Base-by-base conservation (phyloP, 2,329 filamentous ascomycete species). In the Xylariaceae sp. region DNA sequence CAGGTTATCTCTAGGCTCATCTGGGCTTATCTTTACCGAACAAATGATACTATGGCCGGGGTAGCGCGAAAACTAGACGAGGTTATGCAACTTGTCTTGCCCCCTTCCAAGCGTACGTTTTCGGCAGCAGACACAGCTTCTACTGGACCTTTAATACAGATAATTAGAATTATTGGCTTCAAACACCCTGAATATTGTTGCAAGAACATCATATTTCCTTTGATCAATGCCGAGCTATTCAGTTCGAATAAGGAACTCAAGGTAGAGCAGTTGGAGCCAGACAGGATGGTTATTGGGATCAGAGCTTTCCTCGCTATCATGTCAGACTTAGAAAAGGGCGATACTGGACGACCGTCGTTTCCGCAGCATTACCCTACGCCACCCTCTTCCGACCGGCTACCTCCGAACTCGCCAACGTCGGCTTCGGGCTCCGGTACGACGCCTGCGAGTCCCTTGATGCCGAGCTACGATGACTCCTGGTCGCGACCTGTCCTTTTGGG, bases 201-300 rank as follows among this genome's bases (percentile, higher is more conserved):
- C 74, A 85, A 88, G 64, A 90, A 81, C 45, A 89, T 98, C 62
- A 91, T 99, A n/a, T 98, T 97, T 66, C 95, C 93, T 2, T 77
- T 99, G 40, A 89, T 99, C 69, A 96, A 96, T 70, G 91, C 92
- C 1, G 93, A 97, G 50, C 79, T 92, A n/a, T 95, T 97, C 70
- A 81, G 84, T 23, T 85, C 87, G 18, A 79, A 90, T 61, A 82
- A 88, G 66, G 90, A 96, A 44, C 77, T 95, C 42, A 92, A 86
- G 69, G 89, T 97, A 23, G 95, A 98, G 69, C 91, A 96, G 68
- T 82, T 99, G 59, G 95, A 99, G 60, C 95, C 96, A 0, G 96
- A 99, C 70, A 89, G 91, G 66, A 96, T 97, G 76, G 93, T 98
- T n/a, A 90, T 99, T 65, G 95, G 93, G 2, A 99, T 99, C 60